Evolutionary conservation across 2,329 filamentous ascomycete genomes (phyloP).

Genomic region (Talaromyces sp.): DNA sequence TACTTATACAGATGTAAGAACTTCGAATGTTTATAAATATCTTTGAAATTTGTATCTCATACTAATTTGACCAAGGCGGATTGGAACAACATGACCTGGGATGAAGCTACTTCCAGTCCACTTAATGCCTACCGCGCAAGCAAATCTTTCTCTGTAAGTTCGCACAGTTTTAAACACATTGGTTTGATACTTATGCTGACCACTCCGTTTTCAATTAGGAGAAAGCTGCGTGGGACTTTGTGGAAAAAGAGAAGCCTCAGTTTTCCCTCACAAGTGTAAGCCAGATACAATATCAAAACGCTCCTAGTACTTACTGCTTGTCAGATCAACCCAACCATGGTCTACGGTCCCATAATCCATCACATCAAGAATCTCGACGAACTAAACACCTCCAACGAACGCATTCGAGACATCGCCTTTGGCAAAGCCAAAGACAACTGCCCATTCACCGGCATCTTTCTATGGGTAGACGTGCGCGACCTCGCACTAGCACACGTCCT

Average conservation of each 20-base stretch:
- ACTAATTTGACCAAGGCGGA: constrained; percentile 16
- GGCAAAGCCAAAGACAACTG: constrained; percentile 52
- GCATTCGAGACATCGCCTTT: constrained; percentile 54
- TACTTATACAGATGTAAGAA: constrained; percentile 25
- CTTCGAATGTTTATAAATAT: constrained; percentile 27
- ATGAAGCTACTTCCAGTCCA: constrained; percentile 24
- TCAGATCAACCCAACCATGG: constrained; percentile 52
- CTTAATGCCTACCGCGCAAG: constrained; percentile 41
- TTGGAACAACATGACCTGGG: constrained; percentile 31
- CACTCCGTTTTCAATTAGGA: constrained; percentile 31
- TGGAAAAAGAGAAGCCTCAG: constrained; percentile 44
- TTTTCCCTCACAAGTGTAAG: constrained; percentile 45
- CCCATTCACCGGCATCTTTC: constrained; percentile 47
- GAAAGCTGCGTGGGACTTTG: constrained; percentile 56
- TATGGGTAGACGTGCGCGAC: constrained; percentile 48
- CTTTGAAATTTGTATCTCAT: constrained; percentile 22
- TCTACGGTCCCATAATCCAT: constrained; percentile 56
- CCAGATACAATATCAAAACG: not conserved
- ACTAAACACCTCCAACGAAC: constrained; percentile 65
- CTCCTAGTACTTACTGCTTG: constrained; percentile 21
- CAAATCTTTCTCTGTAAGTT: constrained; percentile 42
- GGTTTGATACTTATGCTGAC: not conserved
- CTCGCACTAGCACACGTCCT: constrained; percentile 36
- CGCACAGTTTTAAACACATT: not conserved
- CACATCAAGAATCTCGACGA: constrained; percentile 52